phyloP scores from a whole-genome alignment of 192 early-diverging fungal genomes.

The Linnemannia hyalina region DNA sequence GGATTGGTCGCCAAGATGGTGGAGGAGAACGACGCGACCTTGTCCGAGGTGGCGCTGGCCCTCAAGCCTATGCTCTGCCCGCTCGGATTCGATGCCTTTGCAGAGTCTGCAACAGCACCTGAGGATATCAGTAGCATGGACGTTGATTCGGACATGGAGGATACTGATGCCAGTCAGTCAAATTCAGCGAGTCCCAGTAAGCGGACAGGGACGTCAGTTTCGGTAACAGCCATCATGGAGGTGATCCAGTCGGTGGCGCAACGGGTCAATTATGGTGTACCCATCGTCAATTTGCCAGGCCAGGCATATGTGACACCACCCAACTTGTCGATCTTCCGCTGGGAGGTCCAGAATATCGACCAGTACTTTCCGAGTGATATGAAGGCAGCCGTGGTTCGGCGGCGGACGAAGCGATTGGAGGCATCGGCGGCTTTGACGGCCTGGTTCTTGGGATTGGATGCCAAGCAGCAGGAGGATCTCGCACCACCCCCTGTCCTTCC shows the following conservation, averaged over 20 bases:
- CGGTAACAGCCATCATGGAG: slow-evolving; percentile 36
- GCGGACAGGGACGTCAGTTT: slow-evolving; percentile 23
- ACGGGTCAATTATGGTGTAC: slow-evolving; percentile 49
- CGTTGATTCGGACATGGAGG: slow-evolving; percentile 10
- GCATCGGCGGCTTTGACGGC: slow-evolving; percentile 55
- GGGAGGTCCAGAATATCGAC: slow-evolving; percentile 65
- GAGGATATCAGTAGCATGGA: slow-evolving; percentile 28
- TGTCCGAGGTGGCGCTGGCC: slow-evolving; percentile 17
- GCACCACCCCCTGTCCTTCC: slow-evolving; percentile 27
- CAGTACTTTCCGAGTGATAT: slow-evolving; percentile 62
- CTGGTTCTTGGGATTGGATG: slow-evolving; percentile 45
- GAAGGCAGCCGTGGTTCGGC: slow-evolving; percentile 36
- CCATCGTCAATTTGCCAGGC: slow-evolving; percentile 28
- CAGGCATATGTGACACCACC: slow-evolving; percentile 21
- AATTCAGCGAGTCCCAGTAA: not conserved
- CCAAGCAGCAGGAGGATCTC: slow-evolving; percentile 36
- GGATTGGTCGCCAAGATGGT: slow-evolving; percentile 43
- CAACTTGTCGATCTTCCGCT: slow-evolving; percentile 61
- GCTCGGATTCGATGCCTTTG: slow-evolving; percentile 32
- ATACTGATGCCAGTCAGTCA: not conserved
- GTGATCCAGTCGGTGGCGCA: slow-evolving; percentile 40
- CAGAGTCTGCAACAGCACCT: not conserved
- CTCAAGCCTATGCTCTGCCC: slow-evolving; percentile 42
- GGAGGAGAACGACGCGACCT: slow-evolving; percentile 35
- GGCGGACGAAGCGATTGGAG: slow-evolving; percentile 53